phyloP scores from a whole-genome alignment of 139 green algal species.

The Medakamo hakoo region DNA sequence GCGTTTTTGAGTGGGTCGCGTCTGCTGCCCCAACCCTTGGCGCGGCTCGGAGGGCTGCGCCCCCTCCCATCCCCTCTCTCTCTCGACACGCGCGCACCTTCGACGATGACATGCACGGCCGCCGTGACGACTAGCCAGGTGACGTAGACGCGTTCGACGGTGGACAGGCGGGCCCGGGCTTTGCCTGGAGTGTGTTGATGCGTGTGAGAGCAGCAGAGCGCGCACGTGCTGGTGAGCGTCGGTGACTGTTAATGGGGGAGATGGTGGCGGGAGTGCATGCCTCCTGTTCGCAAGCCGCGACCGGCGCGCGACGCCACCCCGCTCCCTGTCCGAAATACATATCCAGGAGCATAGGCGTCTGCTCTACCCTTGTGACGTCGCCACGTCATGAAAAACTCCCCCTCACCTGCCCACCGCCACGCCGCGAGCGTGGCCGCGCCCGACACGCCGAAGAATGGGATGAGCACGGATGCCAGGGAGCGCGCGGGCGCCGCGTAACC shows the following conservation, averaged over 20 bases:
- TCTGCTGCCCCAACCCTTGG: neutral
- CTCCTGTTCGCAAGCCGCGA: too few relatives aligned
- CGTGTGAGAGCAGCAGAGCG: constrained; percentile 10
- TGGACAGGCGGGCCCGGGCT: constrained; percentile 14
- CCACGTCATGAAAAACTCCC: constrained; percentile 34
- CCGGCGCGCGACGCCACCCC: neutral
- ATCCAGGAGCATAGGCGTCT: neutral
- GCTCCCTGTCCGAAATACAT: neutral
- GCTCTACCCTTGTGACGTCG: neutral
- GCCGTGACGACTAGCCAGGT: constrained; percentile 53
- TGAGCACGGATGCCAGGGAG: constrained; percentile 43
- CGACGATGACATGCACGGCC: constrained; percentile 67
- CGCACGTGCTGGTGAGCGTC: neutral
- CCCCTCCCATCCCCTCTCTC: too few relatives aligned
- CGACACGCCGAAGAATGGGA: constrained; percentile 39
- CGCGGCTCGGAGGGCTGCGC: too few relatives aligned
- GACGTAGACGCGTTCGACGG: constrained; percentile 25
- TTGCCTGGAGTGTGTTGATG: constrained; percentile 4
- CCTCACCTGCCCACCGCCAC: constrained; percentile 9
- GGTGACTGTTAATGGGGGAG: too few relatives aligned
- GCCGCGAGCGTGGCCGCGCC: constrained; percentile 17
- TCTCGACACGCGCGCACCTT: constrained; percentile 33
- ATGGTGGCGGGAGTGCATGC: too few relatives aligned
- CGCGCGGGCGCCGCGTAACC: constrained; percentile 38
- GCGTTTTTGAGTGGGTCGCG: neutral